Percentiles rank a stretch among this genome's conserved stretches.
phyloP scores from a whole-genome alignment of 73 alveolate genomes.

The Paramecium biaurelia region DNA sequence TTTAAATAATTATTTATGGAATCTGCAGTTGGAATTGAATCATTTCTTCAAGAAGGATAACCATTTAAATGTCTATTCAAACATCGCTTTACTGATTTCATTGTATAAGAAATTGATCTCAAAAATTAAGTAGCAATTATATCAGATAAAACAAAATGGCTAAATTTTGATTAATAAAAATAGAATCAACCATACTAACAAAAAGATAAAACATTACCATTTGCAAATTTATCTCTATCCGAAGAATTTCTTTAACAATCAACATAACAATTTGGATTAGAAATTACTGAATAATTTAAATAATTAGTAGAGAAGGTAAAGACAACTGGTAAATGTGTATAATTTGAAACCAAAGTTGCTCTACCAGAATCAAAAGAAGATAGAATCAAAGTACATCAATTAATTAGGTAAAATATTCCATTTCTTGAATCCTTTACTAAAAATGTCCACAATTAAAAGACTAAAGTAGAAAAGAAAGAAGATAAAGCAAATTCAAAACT shows the following conservation, averaged over 20 bases:
- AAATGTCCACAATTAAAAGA: slow-evolving; percentile 54
- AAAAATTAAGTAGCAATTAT: slow-evolving; percentile 82
- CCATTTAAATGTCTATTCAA: slow-evolving; percentile 82
- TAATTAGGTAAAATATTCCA: slow-evolving; percentile 69
- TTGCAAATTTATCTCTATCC: slow-evolving; percentile 26
- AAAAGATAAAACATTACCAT: slow-evolving; percentile 45
- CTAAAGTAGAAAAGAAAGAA: slow-evolving; percentile 45
- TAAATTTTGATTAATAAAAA: slow-evolving; percentile 59
- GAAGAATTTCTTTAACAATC: slow-evolving; percentile 62
- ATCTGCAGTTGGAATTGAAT: slow-evolving; percentile 56
- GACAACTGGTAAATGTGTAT: slow-evolving; percentile 67
- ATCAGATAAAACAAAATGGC: slow-evolving; percentile 66
- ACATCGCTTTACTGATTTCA: slow-evolving; percentile 93
- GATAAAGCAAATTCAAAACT: slow-evolving; percentile 63
- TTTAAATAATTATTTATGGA: slow-evolving; percentile 22
- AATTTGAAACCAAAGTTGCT: slow-evolving; percentile 43
- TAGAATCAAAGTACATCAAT: slow-evolving; percentile 67
- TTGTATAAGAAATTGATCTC: slow-evolving; percentile 93
- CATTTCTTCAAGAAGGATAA: slow-evolving; percentile 48
- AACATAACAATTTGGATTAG: slow-evolving; percentile 64
- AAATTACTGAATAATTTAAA: slow-evolving; percentile 49
- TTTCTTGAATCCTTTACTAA: slow-evolving; percentile 76
- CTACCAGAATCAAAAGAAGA: slow-evolving; percentile 71
- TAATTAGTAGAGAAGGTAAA: slow-evolving; percentile 65
- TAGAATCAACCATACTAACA: slow-evolving; percentile 66